Evolutionary conservation across 2,329 filamentous ascomycete species (phyloP).

Genomic region (Sordariomycetes sp.): DNA sequence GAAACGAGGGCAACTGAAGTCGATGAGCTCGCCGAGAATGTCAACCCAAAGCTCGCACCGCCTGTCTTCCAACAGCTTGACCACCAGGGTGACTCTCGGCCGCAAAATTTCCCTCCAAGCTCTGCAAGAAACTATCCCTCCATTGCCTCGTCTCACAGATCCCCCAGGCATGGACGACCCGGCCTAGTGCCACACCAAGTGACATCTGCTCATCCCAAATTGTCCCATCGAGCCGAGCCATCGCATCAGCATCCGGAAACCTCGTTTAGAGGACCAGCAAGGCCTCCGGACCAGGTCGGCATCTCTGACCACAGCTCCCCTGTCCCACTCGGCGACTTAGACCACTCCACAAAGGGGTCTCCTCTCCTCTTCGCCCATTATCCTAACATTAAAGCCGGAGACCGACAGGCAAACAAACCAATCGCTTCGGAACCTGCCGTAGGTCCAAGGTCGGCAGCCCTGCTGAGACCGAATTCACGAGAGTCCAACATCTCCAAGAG

Average conservation of each 20-base stretch:
- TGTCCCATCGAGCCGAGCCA: background rate
- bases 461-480: background rate
- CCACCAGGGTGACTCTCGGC: background rate
- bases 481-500: slow-evolving; percentile 4
- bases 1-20: background rate
- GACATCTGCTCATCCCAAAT: background rate
- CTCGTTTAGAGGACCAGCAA: background rate
- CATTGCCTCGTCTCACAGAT: background rate
- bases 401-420: background rate
- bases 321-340: background rate
- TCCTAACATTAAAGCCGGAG: background rate
- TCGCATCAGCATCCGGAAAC: background rate
- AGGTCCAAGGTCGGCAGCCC: background rate
- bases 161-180: background rate
- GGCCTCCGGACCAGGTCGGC: background rate
- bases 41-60: background rate
- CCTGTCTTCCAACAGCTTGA: background rate
- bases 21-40: background rate
- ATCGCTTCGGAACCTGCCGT: background rate
- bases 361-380: background rate
- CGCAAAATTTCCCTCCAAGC: background rate
- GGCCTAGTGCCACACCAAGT: background rate
- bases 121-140: background rate
- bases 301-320: background rate
- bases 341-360: background rate